phyloP scores from a whole-genome alignment of 306 rosid species.

The Phaseolus lunatus region DNA sequence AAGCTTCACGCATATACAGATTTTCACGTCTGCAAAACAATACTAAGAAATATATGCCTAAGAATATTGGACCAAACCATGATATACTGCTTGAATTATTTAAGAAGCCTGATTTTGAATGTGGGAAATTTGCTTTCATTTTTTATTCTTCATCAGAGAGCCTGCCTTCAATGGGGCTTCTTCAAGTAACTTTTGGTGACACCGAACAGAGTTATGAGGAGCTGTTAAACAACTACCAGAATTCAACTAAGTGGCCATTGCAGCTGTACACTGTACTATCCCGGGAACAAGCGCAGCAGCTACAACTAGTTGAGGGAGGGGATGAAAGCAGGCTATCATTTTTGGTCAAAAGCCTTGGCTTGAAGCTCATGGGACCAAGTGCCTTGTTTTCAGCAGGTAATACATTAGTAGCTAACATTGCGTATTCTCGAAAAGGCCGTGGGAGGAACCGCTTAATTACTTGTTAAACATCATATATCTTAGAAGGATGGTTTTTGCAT shows the following conservation, averaged over 20 bases:
- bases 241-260: constrained; percentile 54
- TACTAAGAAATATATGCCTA: constrained; percentile 54
- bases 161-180: constrained; percentile 65
- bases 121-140: constrained; percentile 66
- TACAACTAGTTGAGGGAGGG: constrained; percentile 59
- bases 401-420: constrained; percentile 59
- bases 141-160: constrained; percentile 68
- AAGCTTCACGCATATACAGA: constrained; percentile 75
- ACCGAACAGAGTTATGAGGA: constrained; percentile 49
- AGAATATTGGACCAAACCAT: constrained; percentile 57
- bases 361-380: constrained; percentile 75
- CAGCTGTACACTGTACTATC: constrained; percentile 73
- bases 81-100: constrained; percentile 66
- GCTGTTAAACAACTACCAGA: constrained; percentile 44
- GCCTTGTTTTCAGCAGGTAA: constrained; percentile 54
- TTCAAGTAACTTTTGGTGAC: constrained; percentile 63
- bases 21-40: constrained; percentile 53
- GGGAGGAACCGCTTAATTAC: constrained; percentile 60
- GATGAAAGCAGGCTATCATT: constrained; percentile 63
- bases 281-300: constrained; percentile 67
- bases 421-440: constrained; percentile 65
- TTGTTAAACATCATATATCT: constrained; percentile 37
- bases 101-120: constrained; percentile 70
- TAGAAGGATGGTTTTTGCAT: constrained; percentile 32
- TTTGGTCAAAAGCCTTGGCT: constrained; percentile 64